These are phyloP conservation scores for Pythium biforme DNA, from an alignment of 352 stramenopile species.

Conservation along the genomic window DNA sequence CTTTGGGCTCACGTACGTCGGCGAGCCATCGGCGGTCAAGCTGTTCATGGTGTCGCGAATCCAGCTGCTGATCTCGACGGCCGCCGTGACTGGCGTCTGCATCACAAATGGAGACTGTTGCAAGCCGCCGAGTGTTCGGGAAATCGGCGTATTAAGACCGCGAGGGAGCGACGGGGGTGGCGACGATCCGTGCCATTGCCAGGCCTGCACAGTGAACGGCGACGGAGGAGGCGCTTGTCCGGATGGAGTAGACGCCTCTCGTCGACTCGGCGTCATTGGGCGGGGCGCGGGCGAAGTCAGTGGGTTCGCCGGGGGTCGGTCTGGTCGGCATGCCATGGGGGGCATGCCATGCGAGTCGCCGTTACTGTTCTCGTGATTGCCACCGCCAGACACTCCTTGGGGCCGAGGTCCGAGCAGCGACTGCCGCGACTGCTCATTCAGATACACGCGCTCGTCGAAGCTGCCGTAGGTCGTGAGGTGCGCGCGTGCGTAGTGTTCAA, in stretches of 20 bases:
- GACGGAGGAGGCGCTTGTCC: constrained; percentile 32
- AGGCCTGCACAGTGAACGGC: constrained; percentile 52
- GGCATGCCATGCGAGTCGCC: constrained; percentile 21
- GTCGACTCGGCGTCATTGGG: constrained; percentile 23
- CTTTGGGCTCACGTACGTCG: constrained; percentile 38
- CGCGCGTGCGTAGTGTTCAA: constrained; percentile 21
- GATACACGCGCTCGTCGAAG: constrained; percentile 35
- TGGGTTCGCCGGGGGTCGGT: constrained; percentile 11
- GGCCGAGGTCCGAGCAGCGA: constrained; percentile 29
- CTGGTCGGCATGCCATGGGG: constrained; percentile 15
- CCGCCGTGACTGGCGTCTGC: constrained; percentile 73
- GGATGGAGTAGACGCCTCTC: constrained; percentile 17
- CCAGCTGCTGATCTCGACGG: constrained; percentile 84
- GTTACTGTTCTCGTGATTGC: constrained; percentile 2
- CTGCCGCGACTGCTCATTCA: constrained; percentile 35
- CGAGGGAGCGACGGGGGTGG: constrained; percentile 37
- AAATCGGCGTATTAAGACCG: constrained; percentile 32
- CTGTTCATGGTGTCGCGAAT: constrained; percentile 56
- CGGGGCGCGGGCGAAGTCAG: constrained; percentile 19
- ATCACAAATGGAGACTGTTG: constrained; percentile 43
- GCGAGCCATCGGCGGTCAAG: constrained; percentile 1
- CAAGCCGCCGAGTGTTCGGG: constrained; percentile 20
- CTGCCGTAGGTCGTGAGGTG: constrained; percentile 24
- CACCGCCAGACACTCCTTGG: neutral
- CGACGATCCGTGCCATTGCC: constrained; percentile 71